Evolutionary conservation across 1,284 basidiomycete genomes (phyloP).

Genomic region (Afroboletus lepidellus): DNA sequence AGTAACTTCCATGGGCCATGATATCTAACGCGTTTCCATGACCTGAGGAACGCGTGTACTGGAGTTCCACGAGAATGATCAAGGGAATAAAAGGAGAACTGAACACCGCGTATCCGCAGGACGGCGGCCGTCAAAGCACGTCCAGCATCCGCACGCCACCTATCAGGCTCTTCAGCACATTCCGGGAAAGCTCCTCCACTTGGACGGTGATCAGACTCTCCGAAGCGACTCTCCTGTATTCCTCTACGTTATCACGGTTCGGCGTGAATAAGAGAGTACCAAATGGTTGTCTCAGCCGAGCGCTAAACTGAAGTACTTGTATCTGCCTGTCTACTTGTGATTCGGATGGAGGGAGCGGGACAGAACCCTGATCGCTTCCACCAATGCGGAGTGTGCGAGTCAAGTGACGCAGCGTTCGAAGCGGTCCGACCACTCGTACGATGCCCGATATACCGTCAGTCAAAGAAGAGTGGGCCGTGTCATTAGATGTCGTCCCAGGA

Average conservation of each 20-base stretch:
- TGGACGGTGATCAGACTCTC: constrained; percentile 1
- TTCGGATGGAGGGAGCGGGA: neutral
- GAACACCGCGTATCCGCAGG: too few relatives aligned
- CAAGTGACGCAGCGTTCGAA: neutral
- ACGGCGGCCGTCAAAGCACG: neutral
- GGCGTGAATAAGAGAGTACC: neutral
- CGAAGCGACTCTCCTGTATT: constrained; percentile 6
- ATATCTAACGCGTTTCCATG: too few relatives aligned
- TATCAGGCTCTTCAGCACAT: neutral
- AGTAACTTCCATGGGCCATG: too few relatives aligned
- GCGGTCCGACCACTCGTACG: too few relatives aligned
- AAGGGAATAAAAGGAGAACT: too few relatives aligned
- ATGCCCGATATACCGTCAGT: too few relatives aligned
- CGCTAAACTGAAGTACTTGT: neutral
- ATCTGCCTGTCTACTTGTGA: neutral
- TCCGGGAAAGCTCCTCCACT: neutral
- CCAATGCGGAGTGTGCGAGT: neutral
- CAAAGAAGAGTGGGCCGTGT: neutral
- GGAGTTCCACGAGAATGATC: too few relatives aligned
- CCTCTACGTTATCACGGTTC: neutral
- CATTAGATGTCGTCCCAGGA: neutral
- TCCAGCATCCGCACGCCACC: neutral
- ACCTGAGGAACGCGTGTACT: too few relatives aligned
- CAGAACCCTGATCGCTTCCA: neutral
- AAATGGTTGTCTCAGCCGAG: neutral